phyloP scores from a whole-genome alignment of 805 yeast species.

The Yarrowia yakushimensis region DNA sequence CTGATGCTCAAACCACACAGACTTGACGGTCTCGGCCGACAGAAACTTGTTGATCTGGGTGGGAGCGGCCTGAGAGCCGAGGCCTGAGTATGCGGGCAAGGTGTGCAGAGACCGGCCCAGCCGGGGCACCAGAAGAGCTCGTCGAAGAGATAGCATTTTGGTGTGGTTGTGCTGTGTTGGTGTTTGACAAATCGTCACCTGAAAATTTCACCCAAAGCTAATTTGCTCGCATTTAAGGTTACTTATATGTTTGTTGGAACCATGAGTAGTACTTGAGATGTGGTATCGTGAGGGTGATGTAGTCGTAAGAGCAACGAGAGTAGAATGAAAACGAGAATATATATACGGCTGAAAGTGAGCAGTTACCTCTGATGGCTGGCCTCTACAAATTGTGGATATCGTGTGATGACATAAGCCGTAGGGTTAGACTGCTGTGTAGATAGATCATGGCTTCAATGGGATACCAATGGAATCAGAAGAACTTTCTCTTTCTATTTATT shows the following conservation, averaged over 20 bases:
- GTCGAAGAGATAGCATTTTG: slow-evolving; percentile 17
- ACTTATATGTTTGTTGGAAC: background rate
- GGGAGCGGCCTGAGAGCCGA: slow-evolving; percentile 11
- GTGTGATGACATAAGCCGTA: no score
- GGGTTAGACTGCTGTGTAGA: no score
- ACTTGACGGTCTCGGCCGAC: slow-evolving; percentile 60
- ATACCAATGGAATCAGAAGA: no score
- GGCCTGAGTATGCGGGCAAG: slow-evolving; percentile 11
- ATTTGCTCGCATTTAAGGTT: background rate
- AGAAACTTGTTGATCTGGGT: slow-evolving; percentile 55
- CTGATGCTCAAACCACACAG: slow-evolving; percentile 83
- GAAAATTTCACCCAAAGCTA: slow-evolving; percentile 21
- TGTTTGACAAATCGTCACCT: background rate
- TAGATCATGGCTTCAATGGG: no score
- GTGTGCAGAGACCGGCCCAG: slow-evolving; percentile 23
- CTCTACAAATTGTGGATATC: no score
- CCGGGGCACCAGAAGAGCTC: slow-evolving; percentile 4
- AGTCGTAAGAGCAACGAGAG: no score
- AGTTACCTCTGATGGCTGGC: no score
- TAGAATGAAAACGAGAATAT: no score
- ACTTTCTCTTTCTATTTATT: no score
- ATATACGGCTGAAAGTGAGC: no score
- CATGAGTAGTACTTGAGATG: background rate
- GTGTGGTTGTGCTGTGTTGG: slow-evolving; percentile 1
- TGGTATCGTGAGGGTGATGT: no score